phyloP scores from a whole-genome alignment of 2,329 filamentous ascomycete species.

The Aspergillus amoenus region DNA sequence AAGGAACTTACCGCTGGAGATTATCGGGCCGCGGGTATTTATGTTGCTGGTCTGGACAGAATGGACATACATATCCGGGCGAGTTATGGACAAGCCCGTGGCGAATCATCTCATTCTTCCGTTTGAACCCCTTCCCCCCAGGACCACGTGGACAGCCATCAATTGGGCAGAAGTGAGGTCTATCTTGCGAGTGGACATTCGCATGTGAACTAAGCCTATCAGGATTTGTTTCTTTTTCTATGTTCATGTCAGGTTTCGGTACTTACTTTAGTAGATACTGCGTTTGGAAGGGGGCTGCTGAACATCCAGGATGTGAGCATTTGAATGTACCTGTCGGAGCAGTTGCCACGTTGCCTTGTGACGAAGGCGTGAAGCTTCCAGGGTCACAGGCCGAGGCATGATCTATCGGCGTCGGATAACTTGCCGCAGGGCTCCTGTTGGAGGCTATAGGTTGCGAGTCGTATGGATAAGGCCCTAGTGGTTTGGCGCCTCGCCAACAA shows the following conservation, averaged over 20 bases:
- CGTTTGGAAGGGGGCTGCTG: constrained; percentile 60
- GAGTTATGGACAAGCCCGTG: constrained; percentile 88
- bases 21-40: constrained; percentile 95
- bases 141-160: constrained; percentile 57
- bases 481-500: constrained; percentile 30
- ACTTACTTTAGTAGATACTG: constrained; percentile 65
- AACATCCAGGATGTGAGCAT: constrained; percentile 58
- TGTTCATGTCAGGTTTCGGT: background rate
- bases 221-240: background rate
- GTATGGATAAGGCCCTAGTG: constrained; percentile 27
- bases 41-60: constrained; percentile 90
- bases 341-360: constrained; percentile 26
- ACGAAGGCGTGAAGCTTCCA: constrained; percentile 19
- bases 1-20: constrained; percentile 71
- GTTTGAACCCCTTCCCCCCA: constrained; percentile 66
- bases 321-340: constrained; percentile 42
- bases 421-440: constrained; percentile 33
- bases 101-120: constrained; percentile 70
- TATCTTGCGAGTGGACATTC: constrained; percentile 63
- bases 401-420: constrained; percentile 44
- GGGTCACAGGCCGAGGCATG: constrained; percentile 26
- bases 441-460: constrained; percentile 28
- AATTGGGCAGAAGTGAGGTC: constrained; percentile 65
- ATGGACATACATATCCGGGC: constrained; percentile 93
- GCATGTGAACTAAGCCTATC: constrained; percentile 44